Conservation (phyloP, 805 yeast species). For the Kuraishia capsulata region DNA sequence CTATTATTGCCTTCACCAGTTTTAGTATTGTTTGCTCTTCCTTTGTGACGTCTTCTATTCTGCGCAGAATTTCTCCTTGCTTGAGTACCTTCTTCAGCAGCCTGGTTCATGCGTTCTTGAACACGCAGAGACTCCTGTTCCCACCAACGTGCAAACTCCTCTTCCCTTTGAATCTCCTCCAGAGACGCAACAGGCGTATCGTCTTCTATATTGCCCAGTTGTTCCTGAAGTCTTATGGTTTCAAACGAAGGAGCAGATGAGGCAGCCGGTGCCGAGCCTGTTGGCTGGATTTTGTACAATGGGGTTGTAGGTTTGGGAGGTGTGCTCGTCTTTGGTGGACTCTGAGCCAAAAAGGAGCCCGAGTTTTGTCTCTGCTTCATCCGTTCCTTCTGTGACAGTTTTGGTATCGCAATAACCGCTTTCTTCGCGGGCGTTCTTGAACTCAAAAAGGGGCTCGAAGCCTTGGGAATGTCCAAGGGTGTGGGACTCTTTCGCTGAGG, state of each 20-base stretch:
- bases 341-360: not conserved
- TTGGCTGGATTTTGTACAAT: not conserved
- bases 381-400: constrained; percentile 12
- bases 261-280: not conserved
- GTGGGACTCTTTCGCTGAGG: not conserved
- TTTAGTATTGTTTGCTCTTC: not conserved
- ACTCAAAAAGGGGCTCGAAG: not conserved
- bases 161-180: constrained; percentile 71
- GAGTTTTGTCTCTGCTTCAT: constrained; percentile 5
- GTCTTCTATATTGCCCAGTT: constrained; percentile 19
- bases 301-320: not conserved
- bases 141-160: constrained; percentile 87
- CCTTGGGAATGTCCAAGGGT: not conserved
- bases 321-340: not conserved
- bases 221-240: constrained; percentile 14
- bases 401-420: constrained; percentile 2
- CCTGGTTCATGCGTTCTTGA: constrained; percentile 29
- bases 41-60: no score
- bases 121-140: constrained; percentile 63
- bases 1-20: not conserved
- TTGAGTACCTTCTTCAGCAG: not conserved
- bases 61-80: not conserved
- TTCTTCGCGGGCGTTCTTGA: not conserved
- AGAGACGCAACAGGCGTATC: constrained; percentile 33
- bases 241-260: constrained; percentile 17